Evolutionary conservation across 2,329 filamentous ascomycete genomes (phyloP), one percentile per base, ranked within the genome.

Genomic region (Botrytis tulipae): DNA sequence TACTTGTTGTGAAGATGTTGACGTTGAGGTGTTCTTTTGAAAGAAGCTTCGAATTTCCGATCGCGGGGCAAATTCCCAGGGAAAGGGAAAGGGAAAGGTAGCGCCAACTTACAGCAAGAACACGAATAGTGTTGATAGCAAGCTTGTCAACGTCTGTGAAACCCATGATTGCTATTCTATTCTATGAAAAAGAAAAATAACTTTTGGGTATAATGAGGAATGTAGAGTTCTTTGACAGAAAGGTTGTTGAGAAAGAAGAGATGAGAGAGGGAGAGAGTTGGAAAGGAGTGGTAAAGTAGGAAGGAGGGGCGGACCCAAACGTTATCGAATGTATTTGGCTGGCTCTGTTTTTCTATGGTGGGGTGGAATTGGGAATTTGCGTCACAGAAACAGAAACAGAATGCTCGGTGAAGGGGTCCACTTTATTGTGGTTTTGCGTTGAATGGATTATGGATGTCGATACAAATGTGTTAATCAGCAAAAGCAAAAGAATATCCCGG

Each of bases 61-160:
- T 81, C 79, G 82, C 79, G 82, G 82, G 83, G 82, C 81, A 81
- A 76, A 75, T 70, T 74, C 66, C 62, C n/a, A 22, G 12, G 25
- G 54, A 25, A 22, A 73, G 73, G 72, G 77, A 79, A 76, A 78
- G 76, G 77, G 75, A 75, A 77, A 75, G 16, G 42, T 42, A 16
- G 16, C 1, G 18, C 73, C 63, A 73, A 91, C 94, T 85, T 92
- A 98, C 96, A 84, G 96, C 95, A 81, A 99, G 90, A 83, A 94
- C 86, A 84, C 96, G 93, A 88, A 99, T 98, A 85, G 95, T 97
- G 92, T 98, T 98, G 87, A 99, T 94, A 83, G 94, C 93, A 86
- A 94, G 90, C 88, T 92, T 87, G 85, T 99, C 96, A 82, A 91
- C 84, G 82, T 98, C 93, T 84, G 89, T 88, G 89, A 93, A 98